Evolutionary conservation across 257 asterid genomes (phyloP).

Genomic region (Buddleja alternifolia): DNA sequence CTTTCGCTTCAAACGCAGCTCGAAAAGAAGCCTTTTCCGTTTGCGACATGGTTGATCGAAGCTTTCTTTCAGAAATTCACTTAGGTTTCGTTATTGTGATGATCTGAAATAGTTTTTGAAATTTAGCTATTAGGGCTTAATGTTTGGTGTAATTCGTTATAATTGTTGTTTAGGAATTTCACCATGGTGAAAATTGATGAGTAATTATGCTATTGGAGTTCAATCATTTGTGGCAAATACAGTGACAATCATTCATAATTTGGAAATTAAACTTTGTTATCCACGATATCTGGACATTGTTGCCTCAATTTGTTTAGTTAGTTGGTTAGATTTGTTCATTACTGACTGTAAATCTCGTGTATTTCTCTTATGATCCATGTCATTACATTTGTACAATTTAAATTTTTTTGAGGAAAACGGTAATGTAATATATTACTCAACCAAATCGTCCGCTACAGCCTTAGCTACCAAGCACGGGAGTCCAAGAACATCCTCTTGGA

Average conservation of each 20-base stretch:
- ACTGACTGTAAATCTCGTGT: background rate
- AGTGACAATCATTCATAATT: background rate
- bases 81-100: constrained; percentile 31
- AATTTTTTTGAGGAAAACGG: no score
- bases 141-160: background rate
- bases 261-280: background rate
- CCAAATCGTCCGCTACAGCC: no score
- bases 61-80: constrained; percentile 65
- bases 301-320: background rate
- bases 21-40: constrained; percentile 49
- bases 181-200: background rate
- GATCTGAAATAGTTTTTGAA: no score
- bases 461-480: no score
- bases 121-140: no score
- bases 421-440: no score
- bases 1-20: constrained; percentile 36
- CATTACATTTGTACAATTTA: background rate
- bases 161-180: background rate
- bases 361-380: background rate
- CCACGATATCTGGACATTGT: background rate
- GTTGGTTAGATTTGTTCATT: background rate
- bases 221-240: background rate
- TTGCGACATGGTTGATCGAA: constrained; percentile 69
- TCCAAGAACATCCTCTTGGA: no score
- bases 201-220: background rate